Base-by-base conservation (phyloP, 805 yeast genomes). In the Gaillardinia entomophila region DNA sequence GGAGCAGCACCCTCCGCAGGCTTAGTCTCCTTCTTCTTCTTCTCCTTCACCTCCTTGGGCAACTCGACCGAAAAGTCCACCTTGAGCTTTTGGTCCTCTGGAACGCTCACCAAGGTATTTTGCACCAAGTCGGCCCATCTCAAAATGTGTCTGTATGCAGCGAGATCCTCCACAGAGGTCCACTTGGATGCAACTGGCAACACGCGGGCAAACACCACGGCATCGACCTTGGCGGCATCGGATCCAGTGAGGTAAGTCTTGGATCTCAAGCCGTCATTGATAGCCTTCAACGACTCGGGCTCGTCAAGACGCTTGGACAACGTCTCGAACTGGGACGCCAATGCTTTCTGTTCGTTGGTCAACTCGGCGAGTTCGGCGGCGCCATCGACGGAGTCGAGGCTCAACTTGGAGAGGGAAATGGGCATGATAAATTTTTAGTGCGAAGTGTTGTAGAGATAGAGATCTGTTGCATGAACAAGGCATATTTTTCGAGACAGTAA, bases 81-180 rank as follows among this genome's bases (percentile, higher is more conserved):
- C 28, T 43, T 53, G 41, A 84, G 53, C 47, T 76, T 68, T 31
- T 75, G 73, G n/a, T 57, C 69, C 37, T 62, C 71, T 32, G 75
- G 70, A 22, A 80, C 74, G 12, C 69, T 69, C 30, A 73, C 68
- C 42, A 77, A 57, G 22, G 79, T 64, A 51, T 79, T 75, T 66
- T 92, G 97, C 38, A 92, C 62, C 46, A 85, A 74, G 49, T 89
- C 97, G 16, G 77, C 75, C 97, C 97, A 92, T 73, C 98, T 82
- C 40, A 87, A 62, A 37, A 90, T 69, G 60, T 90, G 97, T 73
- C 97, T 83, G 57, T 68, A 67, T 30, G 70, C 60, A 30, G 80
- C 77, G 43, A 79, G 61, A 26, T 79, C 75, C 23, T 74, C 78
- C 28, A 55, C 46, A 8, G 75, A 54, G 16, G 72, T 60, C 74